phyloP scores from a whole-genome alignment of 176 grass and related monocot genomes.

The Aegilops tauschii region DNA sequence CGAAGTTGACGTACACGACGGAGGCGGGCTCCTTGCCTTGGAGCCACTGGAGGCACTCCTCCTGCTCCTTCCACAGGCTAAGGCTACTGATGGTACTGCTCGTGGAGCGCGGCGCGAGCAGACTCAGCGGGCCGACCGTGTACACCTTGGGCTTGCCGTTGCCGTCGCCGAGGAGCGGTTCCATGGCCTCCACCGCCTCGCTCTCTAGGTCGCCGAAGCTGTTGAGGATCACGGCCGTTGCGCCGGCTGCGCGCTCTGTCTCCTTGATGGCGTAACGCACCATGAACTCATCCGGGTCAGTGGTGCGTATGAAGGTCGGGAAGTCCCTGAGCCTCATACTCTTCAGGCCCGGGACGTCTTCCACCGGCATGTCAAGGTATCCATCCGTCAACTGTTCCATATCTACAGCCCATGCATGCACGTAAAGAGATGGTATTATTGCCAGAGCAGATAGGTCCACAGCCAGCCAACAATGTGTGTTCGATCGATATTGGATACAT shows the following conservation, averaged over 20 bases:
- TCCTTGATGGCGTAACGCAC: not conserved
- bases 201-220: not conserved
- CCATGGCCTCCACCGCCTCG: not conserved
- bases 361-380: not conserved
- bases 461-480: not conserved
- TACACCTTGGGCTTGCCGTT: not conserved
- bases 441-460: too few species aligned
- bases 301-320: not conserved
- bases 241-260: not conserved
- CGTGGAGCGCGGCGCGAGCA: not conserved
- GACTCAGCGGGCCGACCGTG: not conserved
- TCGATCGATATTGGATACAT: not conserved
- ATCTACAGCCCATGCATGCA: not conserved
- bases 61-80: not conserved
- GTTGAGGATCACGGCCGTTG: not conserved
- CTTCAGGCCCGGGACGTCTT: not conserved
- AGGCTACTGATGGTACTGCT: not conserved
- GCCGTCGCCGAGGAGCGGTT: not conserved
- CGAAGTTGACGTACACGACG: constrained; percentile 61
- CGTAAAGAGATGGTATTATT: not conserved
- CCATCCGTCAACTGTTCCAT: not conserved
- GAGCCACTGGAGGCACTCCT: not conserved
- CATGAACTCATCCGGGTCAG: not conserved
- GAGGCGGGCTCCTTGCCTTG: not conserved
- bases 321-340: not conserved